Evolutionary conservation across 768 basidiomycete species (phyloP), one percentile per base, ranked within the genome.

Genomic region (Holtermannia corniformis): DNA sequence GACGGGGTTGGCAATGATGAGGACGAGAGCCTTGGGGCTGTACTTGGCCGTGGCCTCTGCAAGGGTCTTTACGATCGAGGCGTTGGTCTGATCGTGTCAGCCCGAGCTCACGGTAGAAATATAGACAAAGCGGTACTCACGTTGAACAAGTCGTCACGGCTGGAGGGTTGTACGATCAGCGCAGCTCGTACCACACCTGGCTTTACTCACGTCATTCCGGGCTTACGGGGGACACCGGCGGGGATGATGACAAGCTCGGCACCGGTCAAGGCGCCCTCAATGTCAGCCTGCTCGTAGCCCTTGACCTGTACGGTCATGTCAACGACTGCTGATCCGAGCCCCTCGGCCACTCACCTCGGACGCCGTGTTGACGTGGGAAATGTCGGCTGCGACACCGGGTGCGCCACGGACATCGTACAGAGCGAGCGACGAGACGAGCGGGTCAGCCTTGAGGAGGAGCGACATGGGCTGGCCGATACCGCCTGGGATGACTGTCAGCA

Each of bases 1-100:
- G 71, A 99, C 93, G 26, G 95, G 95, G 78, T 99, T 99, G 63
- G 95, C 93, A 74, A 99, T 97, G 61, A 99, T 91, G 46, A 91
- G 81, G 43, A 97, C 81, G 64, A 86, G 85, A 20, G 95, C 95
- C 68, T 90, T 91, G 55, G 93, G 93, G 41, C 82, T 81, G 46
- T 75, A 70, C 14, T 79, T 82, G 14, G 93, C 92, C 64, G 91
- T 87, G 26, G 87, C 91, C 28, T 81, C 84, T 14, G 92, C 93
- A 54, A 99, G 82, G 66, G 89, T 88, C 63, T 84, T 84, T 54
- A 96, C 86, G 71, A 99, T 99, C 44, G 90, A 90, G 52, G 89
- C 95, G 75, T 99, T 99, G 79, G 92, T 95, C 88, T 20, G 51
- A 58, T 51, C 16, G 22, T 5, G 23, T 59, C 1, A 61, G 43